phyloP scores from a whole-genome alignment of 192 early-diverging fungal species.

The Podochytrium sp. region DNA sequence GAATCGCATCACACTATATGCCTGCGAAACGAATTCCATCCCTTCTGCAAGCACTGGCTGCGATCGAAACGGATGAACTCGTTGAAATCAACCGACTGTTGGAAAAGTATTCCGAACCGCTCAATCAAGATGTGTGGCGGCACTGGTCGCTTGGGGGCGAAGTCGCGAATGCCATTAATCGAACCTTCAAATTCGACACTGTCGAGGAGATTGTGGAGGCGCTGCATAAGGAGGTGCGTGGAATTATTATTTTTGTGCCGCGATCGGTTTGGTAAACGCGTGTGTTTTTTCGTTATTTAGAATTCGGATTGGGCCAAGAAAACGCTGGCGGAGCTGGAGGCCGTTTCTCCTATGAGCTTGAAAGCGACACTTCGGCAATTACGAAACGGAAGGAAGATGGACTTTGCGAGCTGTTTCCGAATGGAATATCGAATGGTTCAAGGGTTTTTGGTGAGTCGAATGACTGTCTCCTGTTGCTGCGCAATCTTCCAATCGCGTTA shows the following conservation, averaged over 20 bases:
- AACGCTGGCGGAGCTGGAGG: slow-evolving; percentile 65
- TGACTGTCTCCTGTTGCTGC: too few species aligned
- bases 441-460: slow-evolving; percentile 66
- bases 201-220: slow-evolving; percentile 84
- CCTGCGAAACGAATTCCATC: slow-evolving; percentile 80
- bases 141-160: slow-evolving; percentile 56
- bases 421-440: slow-evolving; percentile 86
- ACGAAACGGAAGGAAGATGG: slow-evolving; percentile 65
- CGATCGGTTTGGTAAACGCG: neutral
- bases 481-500: too few species aligned
- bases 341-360: slow-evolving; percentile 84
- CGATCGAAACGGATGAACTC: slow-evolving; percentile 75
- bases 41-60: slow-evolving; percentile 80
- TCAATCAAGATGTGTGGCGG: slow-evolving; percentile 30
- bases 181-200: slow-evolving; percentile 80
- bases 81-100: slow-evolving; percentile 83
- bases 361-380: slow-evolving; percentile 87
- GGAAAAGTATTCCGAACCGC: slow-evolving; percentile 83
- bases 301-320: slow-evolving; percentile 65
- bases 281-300: slow-evolving; percentile 17
- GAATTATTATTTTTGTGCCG: neutral
- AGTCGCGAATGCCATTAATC: slow-evolving; percentile 71
- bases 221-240: slow-evolving; percentile 68
- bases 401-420: slow-evolving; percentile 79
- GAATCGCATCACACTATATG: slow-evolving; percentile 96